Evolutionary conservation across 805 yeast genomes (phyloP), one percentile per base, ranked within the genome.

Genomic region (Candida orba): DNA sequence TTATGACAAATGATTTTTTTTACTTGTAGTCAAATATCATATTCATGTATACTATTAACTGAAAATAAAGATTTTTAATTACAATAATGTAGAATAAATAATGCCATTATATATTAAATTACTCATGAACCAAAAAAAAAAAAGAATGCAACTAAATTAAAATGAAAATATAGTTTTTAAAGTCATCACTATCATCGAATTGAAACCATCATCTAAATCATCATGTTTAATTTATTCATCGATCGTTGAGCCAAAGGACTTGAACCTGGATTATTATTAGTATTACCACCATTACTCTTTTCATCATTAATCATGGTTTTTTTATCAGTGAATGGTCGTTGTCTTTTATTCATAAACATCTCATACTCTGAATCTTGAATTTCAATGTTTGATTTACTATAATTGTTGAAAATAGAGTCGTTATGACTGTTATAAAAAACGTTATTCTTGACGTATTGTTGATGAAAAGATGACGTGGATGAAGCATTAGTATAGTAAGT

Each of bases 161-260:
- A 20, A 4, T 4, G 22, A 20, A 20, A n/a, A n/a, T n/a, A 20
- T 20, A 20, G 22, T 20, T 20, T 20, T 20, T 20, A n/a, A n/a
- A n/a, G n/a, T n/a, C n/a, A n/a, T 20, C 5, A 20, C 22, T 20
- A 20, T 20, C 22, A 20, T 20, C 22, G 22, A 27, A 27, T 25
- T 25, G 12, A 25, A 25, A 9, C 8, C 7, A n/a, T 31, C 17
- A 31, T 5, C 15, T 33, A 45, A 20, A 37, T 40, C 43, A 45
- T 42, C 43, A 45, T 39, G 13, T 45, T 45, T 43, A 45, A 7
- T 17, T 39, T 45, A 37, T 45, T 45, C 38, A 41, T 18, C 6
- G 45, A 41, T 39, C 48, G 36, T 17, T 45, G 48, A 8, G 48
- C 45, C 14, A 45, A 33, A 17, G 48, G 48, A 24, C 44, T 40